Evolutionary conservation across 495 filamentous ascomycete genomes (phyloP), one percentile per base, ranked within the genome.

Genomic region (Parathielavia hyrcaniae): DNA sequence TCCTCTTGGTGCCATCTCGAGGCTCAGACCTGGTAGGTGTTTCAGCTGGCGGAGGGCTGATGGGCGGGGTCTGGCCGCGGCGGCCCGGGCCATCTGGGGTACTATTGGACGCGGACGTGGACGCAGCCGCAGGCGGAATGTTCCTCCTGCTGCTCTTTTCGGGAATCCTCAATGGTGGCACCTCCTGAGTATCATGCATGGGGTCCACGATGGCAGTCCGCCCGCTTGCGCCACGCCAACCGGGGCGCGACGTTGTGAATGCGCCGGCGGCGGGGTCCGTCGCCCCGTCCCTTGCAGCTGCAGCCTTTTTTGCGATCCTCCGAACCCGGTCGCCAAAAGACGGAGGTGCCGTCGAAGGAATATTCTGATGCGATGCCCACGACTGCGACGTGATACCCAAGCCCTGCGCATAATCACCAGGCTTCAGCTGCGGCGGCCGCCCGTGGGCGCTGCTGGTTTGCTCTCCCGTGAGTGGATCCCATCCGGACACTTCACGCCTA

Each of bases 191-290:
- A 58, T 80, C 79, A 49, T 55, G 69, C 6, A 80, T 73, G 9
- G 77, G 75, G 10, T 75, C 69, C 38, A 81, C 76, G 17, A 81
- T 59, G 4, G 75, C 65, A 39, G 69, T 71, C 55, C 79, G 72
- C 4, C 79, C 79, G 58, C 76, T 81, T 39, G 79, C 75, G 9
- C 79, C 79, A 54, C 73, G 71, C 79, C 79, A 81, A 59, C 72
- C 73, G 7, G 79, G 79, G n/a, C 73, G 69, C 41, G 66, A 64
- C 36, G 68, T 62, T 0, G 60, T 61, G 40, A 71, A 72, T 11
- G 63, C 70, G n/a, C 63, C 65, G 22, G 68, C 67, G 13, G 68
- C 68, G 10, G 67, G 70, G 55, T 72, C 67, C 26, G 60, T 58
- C 40, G 60, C 61, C 30, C 38, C 49, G 5, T 64, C 66, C 52